Evolutionary conservation across 2,329 filamentous ascomycete species (phyloP).

Genomic region (Fusarium secorum): DNA sequence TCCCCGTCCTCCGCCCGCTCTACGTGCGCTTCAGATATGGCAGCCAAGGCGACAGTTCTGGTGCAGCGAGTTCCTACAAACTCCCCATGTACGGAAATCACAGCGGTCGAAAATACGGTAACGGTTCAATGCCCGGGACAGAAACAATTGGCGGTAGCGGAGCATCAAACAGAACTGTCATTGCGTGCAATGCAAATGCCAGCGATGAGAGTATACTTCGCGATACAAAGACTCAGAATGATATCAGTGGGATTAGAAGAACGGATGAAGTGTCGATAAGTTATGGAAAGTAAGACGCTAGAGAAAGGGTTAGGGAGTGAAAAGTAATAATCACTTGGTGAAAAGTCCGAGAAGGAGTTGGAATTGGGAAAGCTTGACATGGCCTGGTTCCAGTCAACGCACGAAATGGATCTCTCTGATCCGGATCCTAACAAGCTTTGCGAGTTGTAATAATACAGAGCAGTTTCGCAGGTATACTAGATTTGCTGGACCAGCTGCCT

Average conservation of each 20-base stretch:
- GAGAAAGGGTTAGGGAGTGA: background rate
- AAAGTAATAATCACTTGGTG: background rate
- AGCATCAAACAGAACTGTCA: background rate
- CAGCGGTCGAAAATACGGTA: slow-evolving; percentile 12
- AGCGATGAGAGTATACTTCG: slow-evolving; percentile 28
- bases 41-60: slow-evolving; percentile 16
- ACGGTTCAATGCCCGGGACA: background rate
- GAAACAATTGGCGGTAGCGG: background rate
- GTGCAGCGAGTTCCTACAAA: background rate
- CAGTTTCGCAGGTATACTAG: rapidly evolving
- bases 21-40: slow-evolving; percentile 23
- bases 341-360: background rate
- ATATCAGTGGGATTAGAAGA: background rate
- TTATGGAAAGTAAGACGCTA: background rate
- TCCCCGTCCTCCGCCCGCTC: slow-evolving; percentile 16
- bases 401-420: background rate
- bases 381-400: background rate
- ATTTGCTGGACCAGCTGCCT: no score
- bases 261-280: slow-evolving; percentile 21
- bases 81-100: slow-evolving; percentile 18
- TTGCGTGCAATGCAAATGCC: slow-evolving; percentile 9
- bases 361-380: background rate
- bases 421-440: no score
- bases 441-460: background rate
- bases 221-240: slow-evolving; percentile 8